Evolutionary conservation across 2,329 filamentous ascomycete species (phyloP).

Genomic region (Colletotrichum sp.): DNA sequence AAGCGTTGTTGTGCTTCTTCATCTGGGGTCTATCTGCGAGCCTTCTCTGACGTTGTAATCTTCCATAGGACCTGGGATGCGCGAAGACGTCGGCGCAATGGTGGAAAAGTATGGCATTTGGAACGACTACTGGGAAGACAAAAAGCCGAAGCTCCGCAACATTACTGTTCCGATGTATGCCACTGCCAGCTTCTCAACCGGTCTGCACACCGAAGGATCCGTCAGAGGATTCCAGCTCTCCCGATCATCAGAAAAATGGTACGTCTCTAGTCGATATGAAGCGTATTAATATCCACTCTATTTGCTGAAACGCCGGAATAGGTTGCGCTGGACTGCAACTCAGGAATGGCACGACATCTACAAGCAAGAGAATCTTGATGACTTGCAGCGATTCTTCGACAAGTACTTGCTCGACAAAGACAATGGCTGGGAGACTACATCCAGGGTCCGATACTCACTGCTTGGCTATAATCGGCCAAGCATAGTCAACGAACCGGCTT

Average conservation of each 20-base stretch:
- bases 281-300: background rate
- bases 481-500: background rate
- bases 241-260: background rate
- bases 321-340: background rate
- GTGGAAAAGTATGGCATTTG: slow-evolving; percentile 19
- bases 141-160: slow-evolving; percentile 23
- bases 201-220: background rate
- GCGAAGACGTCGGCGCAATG: slow-evolving; percentile 25
- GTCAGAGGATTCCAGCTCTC: background rate
- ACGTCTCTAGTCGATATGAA: background rate
- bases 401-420: background rate
- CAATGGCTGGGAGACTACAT: background rate
- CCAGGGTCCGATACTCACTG: background rate
- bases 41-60: background rate
- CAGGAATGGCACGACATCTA: background rate
- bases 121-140: slow-evolving; percentile 24
- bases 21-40: background rate
- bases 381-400: background rate
- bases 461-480: background rate
- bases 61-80: slow-evolving; percentile 16
- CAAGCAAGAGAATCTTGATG: background rate
- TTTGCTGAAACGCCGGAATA: background rate
- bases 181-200: slow-evolving; percentile 12
- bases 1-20: background rate
- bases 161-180: slow-evolving; percentile 25